Conservation (phyloP, 768 basidiomycete genomes). For the Arthromyces matolae region DNA sequence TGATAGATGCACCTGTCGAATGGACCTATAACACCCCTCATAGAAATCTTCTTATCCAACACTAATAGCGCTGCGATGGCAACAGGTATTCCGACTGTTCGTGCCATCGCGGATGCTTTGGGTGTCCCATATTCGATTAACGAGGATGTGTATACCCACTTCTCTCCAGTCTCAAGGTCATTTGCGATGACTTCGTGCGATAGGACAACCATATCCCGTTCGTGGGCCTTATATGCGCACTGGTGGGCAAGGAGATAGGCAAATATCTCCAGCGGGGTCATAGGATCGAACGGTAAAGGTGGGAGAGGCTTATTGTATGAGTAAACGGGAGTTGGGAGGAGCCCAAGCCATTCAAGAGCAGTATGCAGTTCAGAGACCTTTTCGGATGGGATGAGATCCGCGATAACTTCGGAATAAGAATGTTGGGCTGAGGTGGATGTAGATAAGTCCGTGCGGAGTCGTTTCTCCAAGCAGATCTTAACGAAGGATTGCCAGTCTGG, state of each 20-base stretch:
- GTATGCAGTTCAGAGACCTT: slow-evolving; percentile 23
- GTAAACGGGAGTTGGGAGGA: slow-evolving; percentile 14
- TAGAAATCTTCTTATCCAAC: slow-evolving; percentile 52
- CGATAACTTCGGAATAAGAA: slow-evolving; percentile 13
- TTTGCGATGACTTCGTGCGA: slow-evolving; percentile 73
- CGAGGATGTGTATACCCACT: slow-evolving; percentile 63
- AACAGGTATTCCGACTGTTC: slow-evolving; percentile 84
- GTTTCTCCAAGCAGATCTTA: slow-evolving; percentile 21
- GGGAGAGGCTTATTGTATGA: slow-evolving; percentile 27
- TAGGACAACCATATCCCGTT: slow-evolving; percentile 86
- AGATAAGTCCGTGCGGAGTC: slow-evolving; percentile 16
- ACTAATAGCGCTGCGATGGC: slow-evolving; percentile 76
- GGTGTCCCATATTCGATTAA: slow-evolving; percentile 54
- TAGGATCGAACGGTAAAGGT: slow-evolving; percentile 37
- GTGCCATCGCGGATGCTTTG: slow-evolving; percentile 78
- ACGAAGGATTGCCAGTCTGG: slow-evolving; percentile 38
- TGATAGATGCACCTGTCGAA: slow-evolving; percentile 54
- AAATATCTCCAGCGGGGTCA: slow-evolving; percentile 69
- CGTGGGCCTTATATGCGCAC: slow-evolving; percentile 62
- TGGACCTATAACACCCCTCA: slow-evolving; percentile 69
- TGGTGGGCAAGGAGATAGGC: slow-evolving; percentile 67
- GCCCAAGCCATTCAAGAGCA: slow-evolving; percentile 52
- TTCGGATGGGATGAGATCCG: slow-evolving; percentile 19
- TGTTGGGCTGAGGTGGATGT: slow-evolving; percentile 3
- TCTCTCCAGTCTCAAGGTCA: slow-evolving; percentile 18